Evolutionary conservation across 1,284 basidiomycete genomes (phyloP).

Genomic region (Microstroma glucosiphilum): DNA sequence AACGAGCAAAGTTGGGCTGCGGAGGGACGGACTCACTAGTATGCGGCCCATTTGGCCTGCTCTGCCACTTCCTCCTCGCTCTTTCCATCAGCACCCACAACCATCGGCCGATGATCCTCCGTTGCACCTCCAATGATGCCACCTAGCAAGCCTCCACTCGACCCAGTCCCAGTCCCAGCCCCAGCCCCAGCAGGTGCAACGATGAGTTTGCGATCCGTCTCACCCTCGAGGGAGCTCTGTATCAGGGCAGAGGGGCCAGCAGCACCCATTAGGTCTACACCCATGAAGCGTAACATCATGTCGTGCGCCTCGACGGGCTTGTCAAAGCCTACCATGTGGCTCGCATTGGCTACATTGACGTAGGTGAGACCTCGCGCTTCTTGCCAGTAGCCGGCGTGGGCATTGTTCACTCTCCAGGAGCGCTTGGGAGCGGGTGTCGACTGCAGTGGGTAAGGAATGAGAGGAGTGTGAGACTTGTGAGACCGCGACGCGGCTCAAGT

Average conservation of each 20-base stretch:
- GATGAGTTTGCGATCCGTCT: conserved; percentile 55
- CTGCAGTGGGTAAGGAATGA: conserved; percentile 6
- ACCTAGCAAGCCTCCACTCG: conserved; percentile 28
- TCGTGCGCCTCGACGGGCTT: conserved; percentile 82
- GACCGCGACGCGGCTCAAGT: not conserved
- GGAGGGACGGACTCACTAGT: conserved; percentile 44
- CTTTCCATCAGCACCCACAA: conserved; percentile 52
- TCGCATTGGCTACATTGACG: conserved; percentile 67
- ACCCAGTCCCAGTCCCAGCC: no score
- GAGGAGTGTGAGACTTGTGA: not conserved
- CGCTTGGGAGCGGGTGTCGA: conserved; percentile 49
- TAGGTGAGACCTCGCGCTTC: conserved; percentile 85
- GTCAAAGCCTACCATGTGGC: conserved; percentile 70
- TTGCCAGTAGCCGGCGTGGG: conserved; percentile 82
- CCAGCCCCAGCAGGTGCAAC: conserved; percentile 12
- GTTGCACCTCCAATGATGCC: conserved; percentile 29
- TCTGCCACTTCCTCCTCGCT: conserved; percentile 44
- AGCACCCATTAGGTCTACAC: conserved; percentile 71
- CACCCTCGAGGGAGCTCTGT: conserved; percentile 69
- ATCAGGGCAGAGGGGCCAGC: conserved; percentile 64
- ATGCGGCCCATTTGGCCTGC: conserved; percentile 40
- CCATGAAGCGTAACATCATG: conserved; percentile 67
- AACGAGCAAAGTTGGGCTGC: not conserved
- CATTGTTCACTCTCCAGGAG: conserved; percentile 72
- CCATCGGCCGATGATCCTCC: conserved; percentile 46